phyloP scores from a whole-genome alignment of 768 basidiomycete species.

The Dendrothele bispora region DNA sequence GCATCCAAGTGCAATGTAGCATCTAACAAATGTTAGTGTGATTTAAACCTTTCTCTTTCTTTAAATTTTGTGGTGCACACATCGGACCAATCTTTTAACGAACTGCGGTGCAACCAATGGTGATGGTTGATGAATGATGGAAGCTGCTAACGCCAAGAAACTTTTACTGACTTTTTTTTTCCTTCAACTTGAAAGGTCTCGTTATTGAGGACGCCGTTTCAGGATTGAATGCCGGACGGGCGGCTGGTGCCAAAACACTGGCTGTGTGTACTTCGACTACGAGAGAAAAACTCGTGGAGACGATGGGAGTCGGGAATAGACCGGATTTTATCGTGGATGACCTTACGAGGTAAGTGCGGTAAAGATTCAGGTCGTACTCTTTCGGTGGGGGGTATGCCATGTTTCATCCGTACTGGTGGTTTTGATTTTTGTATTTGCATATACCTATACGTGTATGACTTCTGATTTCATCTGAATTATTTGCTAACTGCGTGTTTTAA shows the following conservation, averaged over 20 bases:
- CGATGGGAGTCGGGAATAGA: constrained; percentile 44
- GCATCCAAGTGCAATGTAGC: constrained; percentile 59
- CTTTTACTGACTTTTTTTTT: background rate
- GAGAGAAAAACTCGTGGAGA: constrained; percentile 41
- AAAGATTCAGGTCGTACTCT: background rate
- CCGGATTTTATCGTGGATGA: constrained; percentile 71
- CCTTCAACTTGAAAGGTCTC: constrained; percentile 47
- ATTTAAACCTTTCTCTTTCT: background rate
- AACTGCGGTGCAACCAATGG: background rate
- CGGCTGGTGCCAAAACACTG: constrained; percentile 73
- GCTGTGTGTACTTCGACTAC: constrained; percentile 84
- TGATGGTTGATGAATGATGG: background rate
- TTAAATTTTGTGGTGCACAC: too few relatives aligned
- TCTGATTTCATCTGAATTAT: background rate
- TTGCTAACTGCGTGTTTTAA: background rate
- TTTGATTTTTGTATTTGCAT: background rate
- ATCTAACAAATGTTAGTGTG: constrained; percentile 52
- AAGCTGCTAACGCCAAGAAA: background rate
- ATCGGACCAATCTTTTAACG: background rate
- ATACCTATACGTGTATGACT: background rate
- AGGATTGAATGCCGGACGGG: constrained; percentile 72
- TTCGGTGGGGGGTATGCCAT: background rate
- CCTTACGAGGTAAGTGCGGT: constrained; percentile 55
- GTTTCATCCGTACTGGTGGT: background rate
- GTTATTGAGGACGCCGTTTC: constrained; percentile 91